Conservation (phyloP, 2,329 filamentous ascomycete species). For the Colletotrichum eremochloae region DNA sequence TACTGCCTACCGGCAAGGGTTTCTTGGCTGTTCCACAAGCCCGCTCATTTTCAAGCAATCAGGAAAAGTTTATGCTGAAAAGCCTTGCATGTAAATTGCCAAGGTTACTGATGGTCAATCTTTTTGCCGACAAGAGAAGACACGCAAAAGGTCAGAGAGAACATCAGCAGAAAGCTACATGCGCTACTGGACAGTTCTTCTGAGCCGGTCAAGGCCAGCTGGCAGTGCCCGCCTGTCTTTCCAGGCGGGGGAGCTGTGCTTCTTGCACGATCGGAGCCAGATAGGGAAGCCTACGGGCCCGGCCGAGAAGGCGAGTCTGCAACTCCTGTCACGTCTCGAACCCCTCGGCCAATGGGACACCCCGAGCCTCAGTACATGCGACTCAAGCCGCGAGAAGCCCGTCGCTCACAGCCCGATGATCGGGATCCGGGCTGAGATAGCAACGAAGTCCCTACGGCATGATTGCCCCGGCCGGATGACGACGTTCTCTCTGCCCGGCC, state of each 20-base stretch:
- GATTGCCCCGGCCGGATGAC: slow-evolving; percentile 59
- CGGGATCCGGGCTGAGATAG: slow-evolving; percentile 60
- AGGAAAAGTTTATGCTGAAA: too few species aligned
- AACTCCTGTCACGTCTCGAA: too few species aligned
- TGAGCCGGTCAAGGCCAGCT: not conserved
- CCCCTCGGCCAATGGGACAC: too few species aligned
- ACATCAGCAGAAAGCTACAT: too few species aligned
- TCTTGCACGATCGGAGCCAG: slow-evolving; percentile 57
- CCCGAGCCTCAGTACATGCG: slow-evolving; percentile 57
- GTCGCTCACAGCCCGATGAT: slow-evolving; percentile 55
- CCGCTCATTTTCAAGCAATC: slow-evolving; percentile 47
- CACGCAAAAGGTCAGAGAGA: too few species aligned
- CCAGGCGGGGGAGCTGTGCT: slow-evolving; percentile 61
- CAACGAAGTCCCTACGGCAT: slow-evolving; percentile 60
- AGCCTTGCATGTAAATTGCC: too few species aligned
- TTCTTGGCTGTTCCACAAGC: not conserved
- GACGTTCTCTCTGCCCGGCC: slow-evolving; percentile 60
- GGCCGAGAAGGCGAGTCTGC: slow-evolving; percentile 25
- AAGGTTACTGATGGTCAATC: too few species aligned
- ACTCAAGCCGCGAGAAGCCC: slow-evolving; percentile 53
- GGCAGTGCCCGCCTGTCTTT: slow-evolving; percentile 55
- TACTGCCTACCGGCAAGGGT: too few species aligned
- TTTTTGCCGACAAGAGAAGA: not conserved
- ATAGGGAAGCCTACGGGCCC: slow-evolving; percentile 42
- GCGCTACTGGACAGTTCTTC: not conserved